Conservation (phyloP, 2,329 filamentous ascomycete genomes). For the Phyllosticta capitalensis region DNA sequence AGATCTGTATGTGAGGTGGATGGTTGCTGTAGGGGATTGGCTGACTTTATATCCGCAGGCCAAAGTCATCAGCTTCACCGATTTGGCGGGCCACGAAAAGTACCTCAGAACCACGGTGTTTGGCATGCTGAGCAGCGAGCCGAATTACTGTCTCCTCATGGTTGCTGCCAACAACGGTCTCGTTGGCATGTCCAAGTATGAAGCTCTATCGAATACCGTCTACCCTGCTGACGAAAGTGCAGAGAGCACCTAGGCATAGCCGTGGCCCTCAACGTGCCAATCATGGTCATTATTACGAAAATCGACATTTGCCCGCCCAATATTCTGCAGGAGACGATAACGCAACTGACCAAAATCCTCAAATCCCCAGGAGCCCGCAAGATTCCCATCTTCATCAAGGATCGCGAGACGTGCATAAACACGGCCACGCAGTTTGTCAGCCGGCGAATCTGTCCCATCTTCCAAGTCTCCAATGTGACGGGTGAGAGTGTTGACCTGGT, state of each 20-base stretch:
- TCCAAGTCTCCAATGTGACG: constrained; percentile 96
- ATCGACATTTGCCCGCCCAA: constrained; percentile 97
- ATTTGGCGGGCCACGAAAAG: constrained; percentile 88
- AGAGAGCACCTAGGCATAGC: constrained; percentile 90
- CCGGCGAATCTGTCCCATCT: constrained; percentile 90
- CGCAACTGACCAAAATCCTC: constrained; percentile 82
- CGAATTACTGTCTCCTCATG: constrained; percentile 97
- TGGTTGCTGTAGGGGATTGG: background rate
- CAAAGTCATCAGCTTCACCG: constrained; percentile 95
- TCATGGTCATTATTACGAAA: constrained; percentile 97
- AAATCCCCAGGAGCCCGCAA: constrained; percentile 90
- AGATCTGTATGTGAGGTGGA: constrained; percentile 50
- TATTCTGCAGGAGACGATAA: constrained; percentile 87
- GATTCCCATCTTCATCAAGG: constrained; percentile 92
- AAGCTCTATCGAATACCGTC: background rate
- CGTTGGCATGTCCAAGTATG: constrained; percentile 82
- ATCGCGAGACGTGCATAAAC: constrained; percentile 82
- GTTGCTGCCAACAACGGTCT: constrained; percentile 96
- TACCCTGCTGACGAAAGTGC: background rate
- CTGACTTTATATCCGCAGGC: constrained; percentile 35
- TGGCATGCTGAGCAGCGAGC: constrained; percentile 84
- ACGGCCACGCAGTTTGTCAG: constrained; percentile 94
- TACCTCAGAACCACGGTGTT: constrained; percentile 96
- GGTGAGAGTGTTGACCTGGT: constrained; percentile 85
- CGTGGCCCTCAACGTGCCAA: constrained; percentile 85